These are phyloP conservation scores for Waitea zeae DNA, from an alignment of 1,284 basidiomycete genomes.

Conservation along the genomic window DNA sequence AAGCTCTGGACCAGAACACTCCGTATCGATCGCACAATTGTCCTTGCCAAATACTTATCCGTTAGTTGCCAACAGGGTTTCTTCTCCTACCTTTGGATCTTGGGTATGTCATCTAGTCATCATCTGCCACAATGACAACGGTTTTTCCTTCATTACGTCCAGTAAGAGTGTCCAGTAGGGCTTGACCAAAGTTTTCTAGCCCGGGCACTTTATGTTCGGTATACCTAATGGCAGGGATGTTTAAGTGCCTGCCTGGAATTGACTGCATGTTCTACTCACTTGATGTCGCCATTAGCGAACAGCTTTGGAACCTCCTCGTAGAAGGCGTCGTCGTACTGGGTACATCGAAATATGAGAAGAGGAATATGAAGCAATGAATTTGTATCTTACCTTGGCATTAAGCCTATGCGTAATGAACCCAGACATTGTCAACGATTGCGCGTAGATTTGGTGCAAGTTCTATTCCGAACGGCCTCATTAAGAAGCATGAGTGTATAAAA, in stretches of 20 bases:
- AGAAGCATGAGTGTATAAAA: not conserved
- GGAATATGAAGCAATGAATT: not conserved
- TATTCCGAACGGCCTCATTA: not conserved
- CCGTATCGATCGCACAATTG: too few species aligned
- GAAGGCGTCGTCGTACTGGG: not conserved
- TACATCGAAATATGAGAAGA: not conserved
- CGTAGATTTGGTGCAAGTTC: not conserved
- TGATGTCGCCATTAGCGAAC: not conserved
- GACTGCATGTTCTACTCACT: not conserved
- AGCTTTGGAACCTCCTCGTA: not conserved
- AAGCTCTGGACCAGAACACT: too few species aligned
- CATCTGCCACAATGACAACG: not conserved
- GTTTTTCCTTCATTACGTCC: not conserved
- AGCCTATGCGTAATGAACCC: not conserved
- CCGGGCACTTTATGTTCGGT: not conserved
- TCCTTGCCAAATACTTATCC: too few species aligned
- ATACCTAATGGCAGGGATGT: not conserved
- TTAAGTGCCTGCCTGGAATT: not conserved
- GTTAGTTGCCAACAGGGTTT: too few species aligned
- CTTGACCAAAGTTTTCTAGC: not conserved
- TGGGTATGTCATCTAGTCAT: too few species aligned
- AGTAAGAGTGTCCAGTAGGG: not conserved
- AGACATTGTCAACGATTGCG: not conserved
- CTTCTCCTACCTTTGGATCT: too few species aligned
- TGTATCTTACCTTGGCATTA: not conserved